Percentiles rank a stretch among this genome's conserved stretches.
Conservation (phyloP, 306 rosid species). For the Prunus mira region DNA sequence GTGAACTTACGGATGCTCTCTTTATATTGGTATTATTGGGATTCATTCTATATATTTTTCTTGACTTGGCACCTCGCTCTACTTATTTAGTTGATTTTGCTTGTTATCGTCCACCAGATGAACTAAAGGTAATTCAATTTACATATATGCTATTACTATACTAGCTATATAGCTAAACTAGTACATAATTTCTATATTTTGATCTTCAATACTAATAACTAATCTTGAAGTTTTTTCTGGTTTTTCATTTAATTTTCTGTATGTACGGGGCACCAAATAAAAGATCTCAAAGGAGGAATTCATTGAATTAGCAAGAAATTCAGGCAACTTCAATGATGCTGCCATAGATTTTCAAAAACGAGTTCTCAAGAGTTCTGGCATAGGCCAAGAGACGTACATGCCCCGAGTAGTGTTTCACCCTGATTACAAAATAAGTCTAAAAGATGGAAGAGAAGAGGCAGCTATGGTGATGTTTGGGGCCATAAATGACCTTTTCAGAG, state of each 20-base stretch:
- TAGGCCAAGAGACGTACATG: slow-evolving; percentile 54
- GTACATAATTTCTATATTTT: background rate
- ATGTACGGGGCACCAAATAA: background rate
- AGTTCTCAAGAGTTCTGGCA: slow-evolving; percentile 54
- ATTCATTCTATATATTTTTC: slow-evolving; percentile 23
- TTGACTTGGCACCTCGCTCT: slow-evolving; percentile 35
- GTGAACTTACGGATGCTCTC: slow-evolving; percentile 7
- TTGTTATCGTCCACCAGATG: slow-evolving; percentile 62
- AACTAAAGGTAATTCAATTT: slow-evolving; percentile 45
- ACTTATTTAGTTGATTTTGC: slow-evolving; percentile 64
- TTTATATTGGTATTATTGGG: slow-evolving; percentile 15
- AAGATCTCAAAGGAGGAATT: slow-evolving; percentile 57
- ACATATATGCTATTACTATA: no score
- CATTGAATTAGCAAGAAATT: slow-evolving; percentile 52
- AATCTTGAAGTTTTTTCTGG: background rate
- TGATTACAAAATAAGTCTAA: slow-evolving; percentile 25
- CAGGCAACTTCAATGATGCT: slow-evolving; percentile 48
- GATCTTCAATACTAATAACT: background rate
- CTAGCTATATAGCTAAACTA: background rate
- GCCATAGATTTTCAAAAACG: slow-evolving; percentile 48
- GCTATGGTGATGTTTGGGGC: slow-evolving; percentile 58
- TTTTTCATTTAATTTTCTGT: background rate
- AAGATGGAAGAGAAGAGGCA: slow-evolving; percentile 51
- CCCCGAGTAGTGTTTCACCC: slow-evolving; percentile 47
- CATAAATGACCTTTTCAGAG: slow-evolving; percentile 40